Conservation (phyloP, 805 yeast species). For the Candida xyloterini region DNA sequence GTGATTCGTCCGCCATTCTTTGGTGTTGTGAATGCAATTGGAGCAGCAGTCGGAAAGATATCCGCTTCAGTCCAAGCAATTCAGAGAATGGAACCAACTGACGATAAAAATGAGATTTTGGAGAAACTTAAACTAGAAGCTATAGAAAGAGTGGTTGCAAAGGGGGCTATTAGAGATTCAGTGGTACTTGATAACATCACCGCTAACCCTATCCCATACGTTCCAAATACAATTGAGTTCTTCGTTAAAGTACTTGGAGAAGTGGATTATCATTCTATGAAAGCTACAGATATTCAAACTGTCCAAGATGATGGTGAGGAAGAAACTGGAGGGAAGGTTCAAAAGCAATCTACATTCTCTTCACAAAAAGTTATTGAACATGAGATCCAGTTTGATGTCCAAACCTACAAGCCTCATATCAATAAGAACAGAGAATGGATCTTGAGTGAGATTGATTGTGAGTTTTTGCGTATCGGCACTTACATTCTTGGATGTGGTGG, state of each 20-base stretch:
- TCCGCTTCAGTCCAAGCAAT: constrained; percentile 27
- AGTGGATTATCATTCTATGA: constrained; percentile 34
- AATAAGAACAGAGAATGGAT: constrained; percentile 34
- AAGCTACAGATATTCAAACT: neutral
- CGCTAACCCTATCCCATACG: constrained; percentile 34
- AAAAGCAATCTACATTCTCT: constrained; percentile 3
- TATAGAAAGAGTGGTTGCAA: constrained; percentile 16
- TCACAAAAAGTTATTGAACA: constrained; percentile 11
- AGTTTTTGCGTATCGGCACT: constrained; percentile 38
- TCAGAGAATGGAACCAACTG: constrained; percentile 4
- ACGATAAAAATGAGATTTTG: constrained; percentile 12
- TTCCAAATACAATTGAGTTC: constrained; percentile 33
- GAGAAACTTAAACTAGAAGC: constrained; percentile 21
- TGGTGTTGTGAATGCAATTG: constrained; percentile 48
- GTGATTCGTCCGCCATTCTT: constrained; percentile 40
- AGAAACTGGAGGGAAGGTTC: constrained; percentile 11
- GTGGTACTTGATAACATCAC: constrained; percentile 31
- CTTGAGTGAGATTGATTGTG: constrained; percentile 41
- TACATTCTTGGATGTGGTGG: constrained; percentile 49
- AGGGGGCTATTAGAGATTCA: constrained; percentile 34
- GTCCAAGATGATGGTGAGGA: constrained; percentile 1
- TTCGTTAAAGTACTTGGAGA: constrained; percentile 41
- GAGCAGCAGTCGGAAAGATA: constrained; percentile 46
- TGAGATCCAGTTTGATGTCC: constrained; percentile 24
- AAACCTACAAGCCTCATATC: constrained; percentile 8